Base-by-base conservation (phyloP, 2,329 filamentous ascomycete species). In the Colletotrichum tabaci region DNA sequence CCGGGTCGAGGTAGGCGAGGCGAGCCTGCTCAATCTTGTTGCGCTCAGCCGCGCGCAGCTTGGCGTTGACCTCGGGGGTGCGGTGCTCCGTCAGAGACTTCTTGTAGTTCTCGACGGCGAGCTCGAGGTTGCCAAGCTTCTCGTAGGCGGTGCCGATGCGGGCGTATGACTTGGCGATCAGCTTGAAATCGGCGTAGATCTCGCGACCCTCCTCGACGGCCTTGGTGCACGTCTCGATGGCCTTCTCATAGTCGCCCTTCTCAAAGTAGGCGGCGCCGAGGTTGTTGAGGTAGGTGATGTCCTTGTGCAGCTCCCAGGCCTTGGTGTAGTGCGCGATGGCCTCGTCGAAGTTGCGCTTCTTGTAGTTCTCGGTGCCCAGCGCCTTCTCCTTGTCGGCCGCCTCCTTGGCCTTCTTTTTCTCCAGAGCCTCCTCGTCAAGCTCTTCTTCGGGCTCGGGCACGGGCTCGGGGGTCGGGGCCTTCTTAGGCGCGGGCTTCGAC, bases 271-370 rank as follows among this genome's bases (percentile, higher is more conserved):
- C 96, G 4, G 96, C 96, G 72, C 95, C 94, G 42, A 97, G 89
- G 84, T 99, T 99, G 86, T 97, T 99, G 72, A 98, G 88, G 84
- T 99, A 99, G 18, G 96, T 96, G 79, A 99, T 97, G 79, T 99
- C 96, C 87, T 98, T 96, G 89, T 94, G 88, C 49, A 93, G 83
- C 71, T 98, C 95, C 96, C 96, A 99, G 0, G 96, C 96, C 82
- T 97, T 97, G 81, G 83, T 89, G 87, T 99, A 99, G 86, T 99
- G 94, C 80, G 92, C 90, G 78, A 99, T 98, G 61, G 96, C 96
- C 79, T 93, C 91, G 78, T 98, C 96, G 76, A 99, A 98, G 80
- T 98, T 92, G 76, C 94, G 92, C 90, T 98, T 98, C 92, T 99
- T 99, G 89, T 99, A 99, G 82, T 92, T 92, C 77, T 96, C 94